Evolutionary conservation across 352 stramenopile genomes (phyloP), one percentile per base, ranked within the genome.

Genomic region (Blastocystis sp.): DNA sequence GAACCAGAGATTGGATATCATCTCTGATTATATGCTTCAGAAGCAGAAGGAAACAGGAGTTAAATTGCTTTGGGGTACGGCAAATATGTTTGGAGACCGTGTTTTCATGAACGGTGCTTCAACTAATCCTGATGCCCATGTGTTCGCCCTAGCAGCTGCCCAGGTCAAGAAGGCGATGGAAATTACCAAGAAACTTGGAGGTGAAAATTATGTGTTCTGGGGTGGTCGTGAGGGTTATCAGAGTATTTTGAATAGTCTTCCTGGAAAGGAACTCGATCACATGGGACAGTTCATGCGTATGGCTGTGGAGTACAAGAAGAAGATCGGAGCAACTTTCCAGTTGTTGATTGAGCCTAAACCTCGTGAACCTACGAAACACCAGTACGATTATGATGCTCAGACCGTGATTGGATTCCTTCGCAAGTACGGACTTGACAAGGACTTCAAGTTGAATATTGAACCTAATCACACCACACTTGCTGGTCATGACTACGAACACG

Each of bases 381-480:
- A 95, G 91, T 96, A 96, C 91, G 93, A 95, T 91, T 95, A 95
- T 89, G 93, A 96, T 79, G 93, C 93, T 7, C 92, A 94, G 35
- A 95, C 93, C 1, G 91, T 93, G 42, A 94, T 96, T 48, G 91
- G 92, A n/a, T 96, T 96, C 90, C 90, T 96, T 53, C 90, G 93
- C 78, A 91, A 84, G 62, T 94, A 96, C 89, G 92, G 91, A 4
- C 90, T 96, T 24, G 90, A 94, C 33, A 90, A 94, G 42, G 90
- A 96, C 77, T 95, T 96, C 90, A 94, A 95, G 90, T 90, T 96
- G 60, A 95, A 96, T 91, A 94, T 96, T 81, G 93, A 95, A 90
- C 93, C 93, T 27, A 95, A 95, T 89, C 94, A 96, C 91, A 95
- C 93, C 59, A 94, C 93, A 48, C 91, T 96, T 56, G 93, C 94